Base-by-base conservation (phyloP, 1,284 basidiomycete species). In the Trametes polyzona region DNA sequence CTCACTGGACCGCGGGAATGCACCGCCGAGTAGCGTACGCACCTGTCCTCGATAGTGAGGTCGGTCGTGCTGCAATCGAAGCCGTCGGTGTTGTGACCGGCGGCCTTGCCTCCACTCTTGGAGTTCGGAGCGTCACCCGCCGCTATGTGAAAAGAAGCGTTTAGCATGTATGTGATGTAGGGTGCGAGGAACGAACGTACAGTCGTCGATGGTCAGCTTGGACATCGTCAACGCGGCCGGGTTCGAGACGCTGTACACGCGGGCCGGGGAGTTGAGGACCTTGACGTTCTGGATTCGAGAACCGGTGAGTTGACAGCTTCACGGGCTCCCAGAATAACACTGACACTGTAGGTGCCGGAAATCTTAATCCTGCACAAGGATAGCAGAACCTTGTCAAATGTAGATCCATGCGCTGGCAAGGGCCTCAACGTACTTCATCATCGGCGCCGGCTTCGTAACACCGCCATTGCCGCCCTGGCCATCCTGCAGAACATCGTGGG, bases 61-160 rank as follows among this genome's bases (percentile, higher is more conserved):
- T 82, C 63, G 1, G 69, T 74, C 3, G 79, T 79, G 53, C 56
- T 47, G 61, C 73, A 69, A 56, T 86, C 83, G 57, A 86, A 85
- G 2, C 81, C 82, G 53, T 86, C 83, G 1, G 84, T 87, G 60
- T 75, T 75, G 60, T 72, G 71, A 0, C 72, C 74, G 10, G 73
- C 70, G 14, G 69, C 54, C 52, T 68, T 57, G 16, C 79, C 77
- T 32, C 69, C 68, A 59, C 79, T 81, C 39, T 78, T 70, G 5
- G 75, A 68, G 66, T 83, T 83, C 0, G 81, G 74, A 17, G 68
- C 61, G 59, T 73, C 71, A n/a, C 73, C 74, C 2, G 68, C 69
- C 8, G 74, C 73, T 76, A 44, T 27, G 16, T 11, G n/a, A 11
- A 12, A 19, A 17, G 11, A 9, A 30, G 12, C 19, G 4, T 11